phyloP scores from a whole-genome alignment of 768 basidiomycete species.

The Xerocomus spinulosus region DNA sequence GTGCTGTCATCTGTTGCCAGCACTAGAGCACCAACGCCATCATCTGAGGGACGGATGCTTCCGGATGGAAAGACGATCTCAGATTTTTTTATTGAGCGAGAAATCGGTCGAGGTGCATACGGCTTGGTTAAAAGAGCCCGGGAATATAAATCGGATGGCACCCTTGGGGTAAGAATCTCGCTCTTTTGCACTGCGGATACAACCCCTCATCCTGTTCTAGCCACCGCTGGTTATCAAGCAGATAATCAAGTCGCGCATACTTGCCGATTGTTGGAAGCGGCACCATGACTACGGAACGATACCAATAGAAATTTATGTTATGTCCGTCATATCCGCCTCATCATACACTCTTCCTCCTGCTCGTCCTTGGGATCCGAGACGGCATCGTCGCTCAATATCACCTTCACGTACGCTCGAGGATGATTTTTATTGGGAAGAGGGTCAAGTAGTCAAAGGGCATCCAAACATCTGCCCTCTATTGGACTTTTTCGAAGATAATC shows the following conservation, averaged over 20 bases:
- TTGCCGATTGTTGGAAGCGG: conserved; percentile 99
- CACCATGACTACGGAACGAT: conserved; percentile 94
- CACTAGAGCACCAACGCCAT: conserved; percentile 61
- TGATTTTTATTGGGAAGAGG: conserved; percentile 57
- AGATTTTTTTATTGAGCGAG: conserved; percentile 79
- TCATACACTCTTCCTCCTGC: conserved; percentile 72
- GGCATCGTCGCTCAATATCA: conserved; percentile 29
- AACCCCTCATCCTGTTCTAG: conserved; percentile 35
- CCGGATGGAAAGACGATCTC: conserved; percentile 69
- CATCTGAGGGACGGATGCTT: conserved; percentile 26
- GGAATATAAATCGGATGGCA: conserved; percentile 69
- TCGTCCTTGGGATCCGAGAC: conserved; percentile 81
- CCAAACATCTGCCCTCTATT: conserved; percentile 92
- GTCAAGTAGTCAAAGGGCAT: conserved; percentile 76
- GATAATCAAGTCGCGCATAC: conserved; percentile 95
- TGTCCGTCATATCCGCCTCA: conserved; percentile 83
- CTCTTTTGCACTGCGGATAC: conserved; percentile 2
- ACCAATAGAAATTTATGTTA: conserved; percentile 95
- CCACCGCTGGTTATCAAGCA: conserved; percentile 94
- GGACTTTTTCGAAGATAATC: conserved; percentile 95
- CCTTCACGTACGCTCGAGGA: conserved; percentile 10
- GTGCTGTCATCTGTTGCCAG: conserved; percentile 55
- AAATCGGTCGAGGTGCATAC: conserved; percentile 93
- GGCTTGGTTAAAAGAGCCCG: conserved; percentile 89
- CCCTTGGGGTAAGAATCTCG: conserved; percentile 67